phyloP scores from a whole-genome alignment of 2,329 filamentous ascomycete genomes.

The Bipolaris bicolor region DNA sequence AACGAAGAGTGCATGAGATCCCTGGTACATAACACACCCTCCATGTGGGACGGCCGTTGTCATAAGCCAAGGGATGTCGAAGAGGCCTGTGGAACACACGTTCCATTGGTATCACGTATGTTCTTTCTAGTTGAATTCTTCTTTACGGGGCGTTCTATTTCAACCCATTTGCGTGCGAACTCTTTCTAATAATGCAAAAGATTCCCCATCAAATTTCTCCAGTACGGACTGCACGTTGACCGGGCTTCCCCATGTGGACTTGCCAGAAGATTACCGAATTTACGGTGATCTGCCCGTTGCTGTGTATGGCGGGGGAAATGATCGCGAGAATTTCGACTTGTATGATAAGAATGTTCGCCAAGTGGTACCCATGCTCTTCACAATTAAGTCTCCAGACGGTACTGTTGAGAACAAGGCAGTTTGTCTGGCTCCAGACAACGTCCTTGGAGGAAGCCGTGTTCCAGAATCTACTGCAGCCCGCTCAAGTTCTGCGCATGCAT shows the following conservation, averaged over 20 bases:
- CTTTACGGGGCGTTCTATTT: background rate
- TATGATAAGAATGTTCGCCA: background rate
- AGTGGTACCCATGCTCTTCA: background rate
- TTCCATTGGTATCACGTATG: background rate
- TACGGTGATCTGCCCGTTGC: background rate
- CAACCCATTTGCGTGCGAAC: too few relatives aligned
- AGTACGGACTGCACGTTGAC: background rate
- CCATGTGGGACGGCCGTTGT: background rate
- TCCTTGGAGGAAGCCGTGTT: background rate
- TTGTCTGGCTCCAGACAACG: background rate
- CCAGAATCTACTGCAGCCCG: background rate
- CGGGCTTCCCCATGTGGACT: background rate
- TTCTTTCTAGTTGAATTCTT: background rate
- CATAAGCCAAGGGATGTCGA: background rate
- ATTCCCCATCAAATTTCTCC: background rate
- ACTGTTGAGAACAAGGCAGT: background rate
- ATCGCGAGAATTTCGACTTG: background rate
- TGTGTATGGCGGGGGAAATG: background rate
- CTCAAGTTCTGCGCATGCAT: too few relatives aligned
- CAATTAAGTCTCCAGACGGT: background rate
- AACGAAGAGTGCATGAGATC: background rate
- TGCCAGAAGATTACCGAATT: background rate
- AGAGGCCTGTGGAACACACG: background rate
- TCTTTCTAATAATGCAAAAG: background rate
- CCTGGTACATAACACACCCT: background rate